phyloP scores from a whole-genome alignment of 129 eudicot genomes.

The Flaveria robusta region DNA sequence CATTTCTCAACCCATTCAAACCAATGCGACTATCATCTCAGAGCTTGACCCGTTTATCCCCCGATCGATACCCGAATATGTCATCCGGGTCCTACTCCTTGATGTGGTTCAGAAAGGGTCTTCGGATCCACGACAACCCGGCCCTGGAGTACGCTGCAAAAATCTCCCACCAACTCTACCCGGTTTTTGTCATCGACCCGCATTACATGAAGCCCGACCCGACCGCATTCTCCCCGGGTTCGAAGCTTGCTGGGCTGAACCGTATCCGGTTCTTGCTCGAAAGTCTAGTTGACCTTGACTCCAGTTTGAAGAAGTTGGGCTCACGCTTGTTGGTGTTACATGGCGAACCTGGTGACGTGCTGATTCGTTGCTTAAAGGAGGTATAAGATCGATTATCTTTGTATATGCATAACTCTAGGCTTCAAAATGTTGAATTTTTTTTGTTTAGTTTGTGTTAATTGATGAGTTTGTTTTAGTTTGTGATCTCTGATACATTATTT shows the following conservation, averaged over 20 bases:
- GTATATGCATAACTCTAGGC: neutral
- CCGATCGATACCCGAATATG: conserved; percentile 45
- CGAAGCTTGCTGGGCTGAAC: conserved; percentile 68
- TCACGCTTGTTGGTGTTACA: conserved; percentile 77
- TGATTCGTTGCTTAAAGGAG: conserved; percentile 69
- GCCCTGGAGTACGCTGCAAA: conserved; percentile 67
- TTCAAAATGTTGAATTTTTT: neutral
- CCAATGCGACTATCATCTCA: conserved; percentile 29
- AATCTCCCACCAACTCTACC: conserved; percentile 51
- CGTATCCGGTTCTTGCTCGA: conserved; percentile 79
- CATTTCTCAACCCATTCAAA: conserved; percentile 27
- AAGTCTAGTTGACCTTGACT: conserved; percentile 63
- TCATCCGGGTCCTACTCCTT: conserved; percentile 58
- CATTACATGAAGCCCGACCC: conserved; percentile 91
- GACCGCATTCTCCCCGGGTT: conserved; percentile 62
- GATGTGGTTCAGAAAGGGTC: conserved; percentile 91
- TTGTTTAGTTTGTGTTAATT: neutral
- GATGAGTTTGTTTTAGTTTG: neutral
- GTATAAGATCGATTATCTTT: conserved; percentile 21
- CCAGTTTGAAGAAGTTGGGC: conserved; percentile 52
- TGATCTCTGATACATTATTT: conserved; percentile 6
- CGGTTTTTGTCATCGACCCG: conserved; percentile 85
- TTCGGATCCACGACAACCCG: conserved; percentile 89
- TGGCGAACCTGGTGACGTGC: conserved; percentile 70
- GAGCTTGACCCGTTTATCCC: conserved; percentile 34